Conservation (phyloP, 2,329 filamentous ascomycete genomes). For the Beauveria sp. region DNA sequence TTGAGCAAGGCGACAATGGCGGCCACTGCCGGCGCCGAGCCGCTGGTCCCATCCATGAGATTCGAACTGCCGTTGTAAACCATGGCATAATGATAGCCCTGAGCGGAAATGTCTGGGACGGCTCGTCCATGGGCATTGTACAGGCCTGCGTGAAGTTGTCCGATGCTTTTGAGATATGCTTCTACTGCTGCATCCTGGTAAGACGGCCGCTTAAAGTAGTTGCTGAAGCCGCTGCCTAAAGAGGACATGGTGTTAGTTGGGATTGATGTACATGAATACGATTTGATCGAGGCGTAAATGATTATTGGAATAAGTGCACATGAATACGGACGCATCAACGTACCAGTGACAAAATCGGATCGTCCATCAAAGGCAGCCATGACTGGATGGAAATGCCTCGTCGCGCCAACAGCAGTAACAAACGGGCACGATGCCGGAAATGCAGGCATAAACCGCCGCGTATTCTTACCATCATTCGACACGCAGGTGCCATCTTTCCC, state of each 20-base stretch:
- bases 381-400: conserved; percentile 35
- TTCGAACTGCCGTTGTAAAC: conserved; percentile 14
- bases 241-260: neutral
- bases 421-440: conserved; percentile 38
- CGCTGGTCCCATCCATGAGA: conserved; percentile 25
- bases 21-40: conserved; percentile 55
- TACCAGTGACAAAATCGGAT: conserved; percentile 18
- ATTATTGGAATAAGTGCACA: no score
- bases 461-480: neutral
- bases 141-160: conserved; percentile 41
- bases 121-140: conserved; percentile 43
- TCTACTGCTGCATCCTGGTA: conserved; percentile 21
- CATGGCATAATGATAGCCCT: conserved; percentile 30
- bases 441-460: conserved; percentile 30
- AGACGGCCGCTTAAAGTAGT: conserved; percentile 22
- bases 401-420: conserved; percentile 50
- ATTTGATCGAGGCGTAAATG: neutral
- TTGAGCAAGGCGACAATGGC: conserved; percentile 58
- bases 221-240: conserved; percentile 13
- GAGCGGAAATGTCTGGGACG: conserved; percentile 55
- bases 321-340: neutral
- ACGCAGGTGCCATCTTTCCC: conserved; percentile 5
- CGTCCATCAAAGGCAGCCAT: conserved; percentile 44
- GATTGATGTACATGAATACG: neutral
- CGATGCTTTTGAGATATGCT: conserved; percentile 34